Conservation (phyloP, 306 rosid genomes). For the Cucurbita moschata region DNA sequence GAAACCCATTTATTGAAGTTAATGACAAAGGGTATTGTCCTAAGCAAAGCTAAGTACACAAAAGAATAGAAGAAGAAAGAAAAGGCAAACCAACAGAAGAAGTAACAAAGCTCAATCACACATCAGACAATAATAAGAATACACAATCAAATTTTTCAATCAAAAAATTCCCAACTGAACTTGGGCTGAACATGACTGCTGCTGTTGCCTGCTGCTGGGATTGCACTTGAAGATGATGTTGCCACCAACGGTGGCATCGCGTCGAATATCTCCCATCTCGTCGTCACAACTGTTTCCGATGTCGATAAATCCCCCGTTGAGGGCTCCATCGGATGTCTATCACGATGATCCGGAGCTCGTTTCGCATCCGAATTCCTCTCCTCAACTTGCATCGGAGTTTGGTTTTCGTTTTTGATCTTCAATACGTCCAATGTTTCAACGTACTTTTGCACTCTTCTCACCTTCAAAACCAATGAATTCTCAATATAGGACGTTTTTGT, state of each 20-base stretch:
- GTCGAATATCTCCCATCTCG: conserved; percentile 82
- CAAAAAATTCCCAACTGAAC: conserved; percentile 15
- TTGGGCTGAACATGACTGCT: neutral
- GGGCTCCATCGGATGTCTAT: neutral
- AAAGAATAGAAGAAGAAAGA: neutral
- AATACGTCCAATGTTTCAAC: conserved; percentile 45
- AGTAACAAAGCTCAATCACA: neutral
- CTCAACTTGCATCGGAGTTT: neutral
- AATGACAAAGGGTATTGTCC: conserved; percentile 1
- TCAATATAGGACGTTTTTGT: neutral
- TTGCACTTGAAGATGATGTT: neutral
- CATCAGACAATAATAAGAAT: neutral
- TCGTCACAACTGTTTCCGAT: conserved; percentile 32
- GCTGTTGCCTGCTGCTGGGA: neutral
- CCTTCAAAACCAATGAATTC: conserved; percentile 20
- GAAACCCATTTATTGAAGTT: neutral
- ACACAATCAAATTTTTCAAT: neutral
- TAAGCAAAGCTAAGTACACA: conserved; percentile 5
- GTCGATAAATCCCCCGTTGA: conserved; percentile 7
- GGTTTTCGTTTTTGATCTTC: conserved; percentile 20
- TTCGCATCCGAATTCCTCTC: neutral
- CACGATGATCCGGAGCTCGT: neutral
- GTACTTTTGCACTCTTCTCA: conserved; percentile 54
- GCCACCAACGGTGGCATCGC: conserved; percentile 9
- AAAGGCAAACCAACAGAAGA: neutral